A percentile compares a stretch with the other conserved stretches of the same genome.
Conservation (phyloP, 176 grass and related monocot species). For the Themeda triandra region DNA sequence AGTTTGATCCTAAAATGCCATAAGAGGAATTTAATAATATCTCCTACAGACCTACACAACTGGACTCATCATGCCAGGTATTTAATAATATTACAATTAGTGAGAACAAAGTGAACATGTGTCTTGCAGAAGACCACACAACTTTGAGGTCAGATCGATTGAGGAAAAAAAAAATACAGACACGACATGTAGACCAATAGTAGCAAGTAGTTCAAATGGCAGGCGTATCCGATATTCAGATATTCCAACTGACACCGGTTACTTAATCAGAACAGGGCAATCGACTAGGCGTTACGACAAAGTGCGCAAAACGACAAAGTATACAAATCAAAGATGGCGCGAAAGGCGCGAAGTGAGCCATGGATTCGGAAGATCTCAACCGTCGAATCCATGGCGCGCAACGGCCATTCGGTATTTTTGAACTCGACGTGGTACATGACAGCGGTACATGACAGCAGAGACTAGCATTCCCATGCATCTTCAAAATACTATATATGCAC, state of each 20-base stretch:
- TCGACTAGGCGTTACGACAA: not conserved
- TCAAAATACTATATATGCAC: not conserved
- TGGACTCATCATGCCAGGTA: no score
- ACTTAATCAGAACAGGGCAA: not conserved
- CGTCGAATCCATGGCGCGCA: no score
- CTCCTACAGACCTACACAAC: no score
- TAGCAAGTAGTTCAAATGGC: not conserved
- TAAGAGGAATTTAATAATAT: no score
- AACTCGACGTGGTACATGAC: not conserved
- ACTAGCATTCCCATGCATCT: not conserved
- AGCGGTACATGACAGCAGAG: no score
- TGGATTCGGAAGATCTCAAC: not conserved
- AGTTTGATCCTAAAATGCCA: no score
- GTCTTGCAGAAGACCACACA: no score
- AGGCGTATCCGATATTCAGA: not conserved
- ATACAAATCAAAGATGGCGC: not conserved
- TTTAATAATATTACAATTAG: no score
- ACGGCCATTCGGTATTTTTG: not conserved
- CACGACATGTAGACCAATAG: not conserved
- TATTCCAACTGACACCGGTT: not conserved
- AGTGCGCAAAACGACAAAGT: not conserved
- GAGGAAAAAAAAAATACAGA: no score
- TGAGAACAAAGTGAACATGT: no score
- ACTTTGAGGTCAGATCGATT: no score
- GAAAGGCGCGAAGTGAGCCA: not conserved